Percentiles rank a stretch among this genome's conserved stretches.
Conservation (phyloP, 495 filamentous ascomycete genomes). For the Pseudotulostoma volvatum region DNA sequence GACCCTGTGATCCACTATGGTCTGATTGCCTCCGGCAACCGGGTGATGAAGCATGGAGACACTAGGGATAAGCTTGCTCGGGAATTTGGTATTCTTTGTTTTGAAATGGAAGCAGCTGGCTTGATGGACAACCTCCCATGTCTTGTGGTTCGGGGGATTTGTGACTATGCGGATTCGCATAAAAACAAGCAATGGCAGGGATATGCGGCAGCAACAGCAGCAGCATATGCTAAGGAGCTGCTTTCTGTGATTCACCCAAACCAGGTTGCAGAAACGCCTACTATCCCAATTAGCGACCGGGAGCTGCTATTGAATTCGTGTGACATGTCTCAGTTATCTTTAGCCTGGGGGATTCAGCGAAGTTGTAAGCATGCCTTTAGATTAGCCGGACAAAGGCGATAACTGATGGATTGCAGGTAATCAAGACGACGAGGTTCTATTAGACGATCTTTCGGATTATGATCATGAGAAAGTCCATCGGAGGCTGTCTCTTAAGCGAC, state of each 20-base stretch:
- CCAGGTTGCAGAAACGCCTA: conserved; percentile 1
- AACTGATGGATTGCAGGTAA: conserved; percentile 1
- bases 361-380: neutral
- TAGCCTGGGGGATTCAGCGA: neutral
- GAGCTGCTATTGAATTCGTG: neutral
- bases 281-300: neutral
- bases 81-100: conserved; percentile 17
- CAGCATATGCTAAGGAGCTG: conserved; percentile 16
- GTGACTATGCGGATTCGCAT: conserved; percentile 22
- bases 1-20: conserved; percentile 17
- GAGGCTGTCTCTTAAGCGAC: conserved; percentile 8
- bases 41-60: conserved; percentile 19
- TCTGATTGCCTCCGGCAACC: conserved; percentile 22
- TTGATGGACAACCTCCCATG: conserved; percentile 18
- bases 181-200: conserved; percentile 23
- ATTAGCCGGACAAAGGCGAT: neutral
- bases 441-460: conserved; percentile 8
- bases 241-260: conserved; percentile 8
- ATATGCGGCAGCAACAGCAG: conserved; percentile 18
- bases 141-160: conserved; percentile 20
- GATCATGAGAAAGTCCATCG: conserved; percentile 10
- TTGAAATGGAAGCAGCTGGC: conserved; percentile 20
- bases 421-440: conserved; percentile 1
- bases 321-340: neutral
- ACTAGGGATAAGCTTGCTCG: conserved; percentile 16